Percentiles rank a stretch among this genome's conserved stretches.
phyloP scores from a whole-genome alignment of 140 eudicot species.

The Anethum foeniculum region DNA sequence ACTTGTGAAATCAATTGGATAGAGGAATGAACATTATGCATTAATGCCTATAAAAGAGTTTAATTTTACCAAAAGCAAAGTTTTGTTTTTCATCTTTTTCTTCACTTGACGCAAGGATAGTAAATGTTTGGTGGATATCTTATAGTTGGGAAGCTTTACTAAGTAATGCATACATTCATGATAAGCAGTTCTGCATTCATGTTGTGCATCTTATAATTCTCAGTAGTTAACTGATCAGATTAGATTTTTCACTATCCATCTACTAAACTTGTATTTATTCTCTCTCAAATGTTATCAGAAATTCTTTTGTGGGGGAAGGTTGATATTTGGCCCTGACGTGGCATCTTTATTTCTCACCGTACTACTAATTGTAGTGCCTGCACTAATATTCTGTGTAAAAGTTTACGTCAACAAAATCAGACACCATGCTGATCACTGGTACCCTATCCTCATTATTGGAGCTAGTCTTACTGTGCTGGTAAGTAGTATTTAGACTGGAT shows the following conservation, averaged over 20 bases:
- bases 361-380: constrained; percentile 69
- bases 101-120: neutral
- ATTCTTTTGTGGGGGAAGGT: constrained; percentile 84
- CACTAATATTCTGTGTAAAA: constrained; percentile 58
- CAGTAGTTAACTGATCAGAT: neutral
- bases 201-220: neutral
- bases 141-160: neutral
- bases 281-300: constrained; percentile 41
- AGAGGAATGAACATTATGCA: neutral
- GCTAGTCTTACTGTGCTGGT: constrained; percentile 63
- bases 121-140: neutral
- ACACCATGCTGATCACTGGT: constrained; percentile 41
- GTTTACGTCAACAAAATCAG: constrained; percentile 24
- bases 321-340: constrained; percentile 89
- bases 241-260: neutral
- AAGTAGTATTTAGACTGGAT: constrained; percentile 18
- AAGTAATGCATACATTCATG: neutral
- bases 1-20: neutral
- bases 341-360: constrained; percentile 57
- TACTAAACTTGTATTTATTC: neutral
- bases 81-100: neutral
- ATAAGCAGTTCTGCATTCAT: neutral
- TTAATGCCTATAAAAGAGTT: neutral
- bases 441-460: constrained; percentile 46
- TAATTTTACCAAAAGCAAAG: neutral